A percentile compares a stretch with the other conserved stretches of the same genome.
Conservation (phyloP, 345 rosid species). For the Raphanus sativus region DNA sequence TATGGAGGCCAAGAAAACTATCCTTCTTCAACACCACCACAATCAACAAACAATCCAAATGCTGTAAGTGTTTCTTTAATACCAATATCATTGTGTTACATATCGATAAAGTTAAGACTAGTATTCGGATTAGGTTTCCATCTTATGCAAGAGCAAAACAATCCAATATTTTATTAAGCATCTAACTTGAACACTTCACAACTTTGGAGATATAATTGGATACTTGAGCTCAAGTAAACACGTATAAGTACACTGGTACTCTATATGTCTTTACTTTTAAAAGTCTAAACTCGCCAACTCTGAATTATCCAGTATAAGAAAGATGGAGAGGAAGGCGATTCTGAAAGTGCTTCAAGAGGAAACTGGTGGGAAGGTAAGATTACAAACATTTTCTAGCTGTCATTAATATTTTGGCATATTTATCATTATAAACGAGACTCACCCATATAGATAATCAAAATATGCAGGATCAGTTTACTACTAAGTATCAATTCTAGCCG, state of each 20-base stretch:
- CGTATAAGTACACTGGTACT: neutral
- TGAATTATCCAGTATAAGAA: conserved; percentile 52
- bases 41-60: conserved; percentile 43
- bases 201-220: neutral
- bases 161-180: neutral
- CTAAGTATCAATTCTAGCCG: conserved; percentile 27
- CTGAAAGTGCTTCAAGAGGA: conserved; percentile 72
- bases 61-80: conserved; percentile 33
- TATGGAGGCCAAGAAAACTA: conserved; percentile 94
- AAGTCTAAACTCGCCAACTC: conserved; percentile 4
- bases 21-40: conserved; percentile 43
- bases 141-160: conserved; percentile 11
- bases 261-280: neutral
- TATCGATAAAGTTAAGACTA: conserved; percentile 1
- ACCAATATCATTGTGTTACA: neutral
- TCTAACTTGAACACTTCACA: neutral
- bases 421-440: neutral
- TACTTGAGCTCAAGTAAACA: neutral
- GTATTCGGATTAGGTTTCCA: conserved; percentile 5
- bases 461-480: conserved; percentile 59
- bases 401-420: neutral
- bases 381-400: neutral
- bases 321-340: conserved; percentile 53
- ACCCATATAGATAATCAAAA: conserved; percentile 7
- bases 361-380: conserved; percentile 95